These are phyloP conservation scores for Grigorovia jiainica DNA, from an alignment of 805 yeast species.

Conservation along the genomic window DNA sequence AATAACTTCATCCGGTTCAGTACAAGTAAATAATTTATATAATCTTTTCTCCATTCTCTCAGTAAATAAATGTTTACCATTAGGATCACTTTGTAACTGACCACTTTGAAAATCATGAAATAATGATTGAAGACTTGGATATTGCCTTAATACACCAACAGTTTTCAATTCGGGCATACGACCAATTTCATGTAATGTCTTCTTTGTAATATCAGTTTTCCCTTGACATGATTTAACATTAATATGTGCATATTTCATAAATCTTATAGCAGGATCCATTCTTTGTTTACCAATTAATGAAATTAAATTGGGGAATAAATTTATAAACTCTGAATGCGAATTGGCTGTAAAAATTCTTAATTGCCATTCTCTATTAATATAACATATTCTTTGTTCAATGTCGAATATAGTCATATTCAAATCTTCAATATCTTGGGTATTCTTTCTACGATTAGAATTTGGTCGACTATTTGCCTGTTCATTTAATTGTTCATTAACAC, in stretches of 20 bases:
- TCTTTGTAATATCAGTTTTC: constrained; percentile 36
- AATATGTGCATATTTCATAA: constrained; percentile 45
- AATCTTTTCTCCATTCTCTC: constrained; percentile 42
- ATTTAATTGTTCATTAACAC: constrained; percentile 26
- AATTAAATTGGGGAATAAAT: constrained; percentile 52
- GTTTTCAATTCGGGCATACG: constrained; percentile 46
- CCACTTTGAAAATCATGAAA: constrained; percentile 24
- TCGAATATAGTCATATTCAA: constrained; percentile 20
- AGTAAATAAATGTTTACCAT: constrained; percentile 40
- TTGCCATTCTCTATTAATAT: constrained; percentile 38
- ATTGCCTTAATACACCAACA: constrained; percentile 34
- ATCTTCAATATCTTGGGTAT: constrained; percentile 9
- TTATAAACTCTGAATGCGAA: constrained; percentile 35
- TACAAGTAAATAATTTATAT: constrained; percentile 38
- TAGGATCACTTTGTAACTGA: constrained; percentile 32
- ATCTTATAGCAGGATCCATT: constrained; percentile 48
- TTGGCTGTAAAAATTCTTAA: constrained; percentile 37
- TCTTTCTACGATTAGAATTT: neutral
- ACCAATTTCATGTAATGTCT: constrained; percentile 47
- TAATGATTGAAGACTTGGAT: constrained; percentile 31
- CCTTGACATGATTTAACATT: constrained; percentile 49
- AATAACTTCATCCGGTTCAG: constrained; percentile 39
- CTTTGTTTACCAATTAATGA: constrained; percentile 44
- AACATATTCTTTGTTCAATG: constrained; percentile 34
- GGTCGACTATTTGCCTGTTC: constrained; percentile 6